Evolutionary conservation across 371 early-diverging fungal genomes (phyloP).

Genomic region (Mucor circinelloides): DNA sequence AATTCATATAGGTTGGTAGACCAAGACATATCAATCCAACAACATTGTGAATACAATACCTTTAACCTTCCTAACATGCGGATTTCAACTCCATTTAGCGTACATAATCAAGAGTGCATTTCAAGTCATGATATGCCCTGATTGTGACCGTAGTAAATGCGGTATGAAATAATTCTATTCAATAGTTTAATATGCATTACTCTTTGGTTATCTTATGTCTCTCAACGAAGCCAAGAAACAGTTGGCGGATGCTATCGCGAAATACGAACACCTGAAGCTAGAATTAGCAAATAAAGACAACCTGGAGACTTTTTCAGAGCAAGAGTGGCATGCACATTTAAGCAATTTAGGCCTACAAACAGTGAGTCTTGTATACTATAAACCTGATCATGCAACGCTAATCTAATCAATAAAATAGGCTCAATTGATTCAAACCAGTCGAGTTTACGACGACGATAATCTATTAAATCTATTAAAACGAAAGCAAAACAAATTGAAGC

Average conservation of each 20-base stretch:
- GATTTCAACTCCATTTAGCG: no score
- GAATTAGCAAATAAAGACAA: not conserved
- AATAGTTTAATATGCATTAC: no score
- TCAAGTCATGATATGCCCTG: no score
- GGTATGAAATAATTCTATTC: no score
- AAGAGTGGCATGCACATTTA: slow-evolving; percentile 18
- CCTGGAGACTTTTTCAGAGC: slow-evolving; percentile 8
- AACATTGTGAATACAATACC: no score
- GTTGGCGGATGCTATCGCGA: slow-evolving; percentile 18
- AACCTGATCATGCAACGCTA: not conserved
- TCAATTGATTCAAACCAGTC: slow-evolving; percentile 17
- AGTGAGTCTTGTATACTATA: slow-evolving; percentile 5
- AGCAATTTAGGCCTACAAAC: slow-evolving; percentile 16
- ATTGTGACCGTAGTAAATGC: no score
- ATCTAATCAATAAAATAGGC: slow-evolving; percentile 11
- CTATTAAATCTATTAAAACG: not conserved
- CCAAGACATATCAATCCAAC: no score
- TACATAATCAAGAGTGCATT: no score
- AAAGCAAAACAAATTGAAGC: slow-evolving; percentile 18
- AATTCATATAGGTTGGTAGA: no score
- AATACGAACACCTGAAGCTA: slow-evolving; percentile 14
- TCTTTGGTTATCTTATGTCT: slow-evolving; percentile 18
- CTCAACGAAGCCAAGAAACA: slow-evolving; percentile 14
- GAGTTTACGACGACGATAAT: not conserved
- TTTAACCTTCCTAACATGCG: no score